Evolutionary conservation across 768 basidiomycete genomes (phyloP).

Genomic region (Kwoniella heveanensis): DNA sequence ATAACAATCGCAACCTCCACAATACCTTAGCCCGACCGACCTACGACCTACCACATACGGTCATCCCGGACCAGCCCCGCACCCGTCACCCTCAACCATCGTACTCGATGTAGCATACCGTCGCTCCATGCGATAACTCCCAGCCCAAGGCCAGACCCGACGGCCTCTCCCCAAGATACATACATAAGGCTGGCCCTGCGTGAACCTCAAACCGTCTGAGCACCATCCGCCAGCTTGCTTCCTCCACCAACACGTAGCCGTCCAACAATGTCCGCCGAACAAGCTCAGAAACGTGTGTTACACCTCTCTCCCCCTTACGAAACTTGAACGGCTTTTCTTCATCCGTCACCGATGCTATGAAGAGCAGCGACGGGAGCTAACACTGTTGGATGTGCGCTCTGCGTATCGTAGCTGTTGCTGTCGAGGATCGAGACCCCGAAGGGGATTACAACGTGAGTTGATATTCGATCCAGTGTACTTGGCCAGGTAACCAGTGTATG

Average conservation of each 20-base stretch:
- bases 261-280: conserved; percentile 17
- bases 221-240: too few relatives aligned
- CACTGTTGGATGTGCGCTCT: background rate
- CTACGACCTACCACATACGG: background rate
- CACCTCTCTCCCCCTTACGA: too few relatives aligned
- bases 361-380: conserved; percentile 1
- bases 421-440: conserved; percentile 14
- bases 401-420: conserved; percentile 7
- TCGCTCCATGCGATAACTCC: too few relatives aligned
- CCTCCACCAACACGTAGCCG: background rate
- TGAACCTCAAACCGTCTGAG: too few relatives aligned
- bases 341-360: too few relatives aligned
- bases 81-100: background rate
- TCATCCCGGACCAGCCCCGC: too few relatives aligned
- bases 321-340: too few relatives aligned
- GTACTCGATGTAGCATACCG: background rate
- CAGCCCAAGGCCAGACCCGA: too few relatives aligned
- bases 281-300: conserved; percentile 26
- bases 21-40: background rate
- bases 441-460: conserved; percentile 10
- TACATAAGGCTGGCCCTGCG: too few relatives aligned
- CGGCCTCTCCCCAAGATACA: too few relatives aligned
- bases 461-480: too few relatives aligned
- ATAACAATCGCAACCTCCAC: background rate
- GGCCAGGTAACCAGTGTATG: too few relatives aligned